Conservation (phyloP, 257 asterid species). For the Cinchona pubescens region DNA sequence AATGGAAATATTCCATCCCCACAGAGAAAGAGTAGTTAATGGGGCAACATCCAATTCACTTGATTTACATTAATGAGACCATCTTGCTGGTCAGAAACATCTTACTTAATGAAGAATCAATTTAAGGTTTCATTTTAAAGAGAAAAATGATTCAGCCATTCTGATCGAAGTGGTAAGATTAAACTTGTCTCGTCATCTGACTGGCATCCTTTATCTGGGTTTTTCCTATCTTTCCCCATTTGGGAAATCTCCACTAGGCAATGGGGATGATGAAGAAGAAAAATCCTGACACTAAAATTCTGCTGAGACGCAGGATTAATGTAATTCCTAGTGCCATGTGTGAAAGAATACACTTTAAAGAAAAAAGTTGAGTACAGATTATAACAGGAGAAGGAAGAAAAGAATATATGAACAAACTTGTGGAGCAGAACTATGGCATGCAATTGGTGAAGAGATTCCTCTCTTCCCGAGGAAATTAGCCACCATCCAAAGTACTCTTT, state of each 20-base stretch:
- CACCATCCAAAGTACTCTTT: background rate
- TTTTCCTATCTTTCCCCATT: background rate
- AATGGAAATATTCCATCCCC: no score
- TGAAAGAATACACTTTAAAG: background rate
- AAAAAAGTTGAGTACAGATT: background rate
- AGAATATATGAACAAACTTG: background rate
- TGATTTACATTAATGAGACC: background rate
- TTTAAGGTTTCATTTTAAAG: background rate
- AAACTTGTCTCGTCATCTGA: background rate
- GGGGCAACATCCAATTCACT: background rate
- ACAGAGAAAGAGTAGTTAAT: background rate
- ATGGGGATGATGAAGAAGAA: background rate
- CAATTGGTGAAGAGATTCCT: background rate
- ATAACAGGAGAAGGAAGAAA: background rate
- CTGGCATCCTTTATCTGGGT: background rate
- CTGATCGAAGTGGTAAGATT: background rate
- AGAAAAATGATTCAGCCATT: background rate
- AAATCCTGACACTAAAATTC: background rate
- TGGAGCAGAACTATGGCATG: background rate
- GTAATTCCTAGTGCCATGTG: background rate
- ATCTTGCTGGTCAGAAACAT: background rate
- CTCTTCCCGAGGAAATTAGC: background rate
- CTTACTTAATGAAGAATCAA: background rate
- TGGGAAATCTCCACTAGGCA: no score
- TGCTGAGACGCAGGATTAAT: background rate